Evolutionary conservation across 2,329 filamentous ascomycete species (phyloP).

Genomic region (Teratosphaeria gauchensis): DNA sequence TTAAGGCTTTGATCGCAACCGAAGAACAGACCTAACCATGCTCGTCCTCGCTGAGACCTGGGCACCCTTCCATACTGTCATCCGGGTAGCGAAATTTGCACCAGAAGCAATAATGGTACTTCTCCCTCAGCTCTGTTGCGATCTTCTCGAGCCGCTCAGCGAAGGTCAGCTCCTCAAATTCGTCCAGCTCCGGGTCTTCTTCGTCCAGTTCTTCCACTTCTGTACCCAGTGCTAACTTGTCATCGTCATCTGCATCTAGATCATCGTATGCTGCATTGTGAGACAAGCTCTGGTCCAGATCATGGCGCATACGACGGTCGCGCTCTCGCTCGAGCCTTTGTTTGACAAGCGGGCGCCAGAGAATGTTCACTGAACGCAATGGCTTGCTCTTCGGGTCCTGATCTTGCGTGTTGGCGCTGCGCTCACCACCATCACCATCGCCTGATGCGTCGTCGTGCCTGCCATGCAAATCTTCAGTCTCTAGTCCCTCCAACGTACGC

Average conservation of each 20-base stretch:
- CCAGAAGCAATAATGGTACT: slow-evolving; percentile 86
- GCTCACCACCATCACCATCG: not conserved
- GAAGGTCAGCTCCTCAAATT: slow-evolving; percentile 61
- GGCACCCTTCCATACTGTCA: slow-evolving; percentile 72
- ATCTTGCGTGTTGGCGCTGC: not conserved
- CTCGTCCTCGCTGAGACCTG: slow-evolving; percentile 78
- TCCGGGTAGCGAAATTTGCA: slow-evolving; percentile 79
- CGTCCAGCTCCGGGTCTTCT: slow-evolving; percentile 70
- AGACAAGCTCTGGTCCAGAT: slow-evolving; percentile 55
- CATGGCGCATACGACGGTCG: slow-evolving; percentile 54
- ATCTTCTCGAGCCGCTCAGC: slow-evolving; percentile 57
- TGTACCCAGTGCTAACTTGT: slow-evolving; percentile 57
- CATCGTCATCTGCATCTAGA: slow-evolving; percentile 60
- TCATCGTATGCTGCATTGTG: slow-evolving; percentile 55
- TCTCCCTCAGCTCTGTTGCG: slow-evolving; percentile 59
- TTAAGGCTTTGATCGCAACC: not conserved
- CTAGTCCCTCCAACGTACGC: slow-evolving; percentile 70
- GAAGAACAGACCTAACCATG: slow-evolving; percentile 41
- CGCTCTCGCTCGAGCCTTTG: slow-evolving; percentile 60
- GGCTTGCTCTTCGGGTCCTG: slow-evolving; percentile 5
- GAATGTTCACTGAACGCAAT: slow-evolving; percentile 54
- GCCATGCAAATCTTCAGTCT: slow-evolving; percentile 33
- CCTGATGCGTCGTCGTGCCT: slow-evolving; percentile 5
- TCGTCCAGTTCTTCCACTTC: slow-evolving; percentile 60
- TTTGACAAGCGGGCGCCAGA: slow-evolving; percentile 69